Conservation (phyloP, 768 basidiomycete genomes). For the Collybia nuda region DNA sequence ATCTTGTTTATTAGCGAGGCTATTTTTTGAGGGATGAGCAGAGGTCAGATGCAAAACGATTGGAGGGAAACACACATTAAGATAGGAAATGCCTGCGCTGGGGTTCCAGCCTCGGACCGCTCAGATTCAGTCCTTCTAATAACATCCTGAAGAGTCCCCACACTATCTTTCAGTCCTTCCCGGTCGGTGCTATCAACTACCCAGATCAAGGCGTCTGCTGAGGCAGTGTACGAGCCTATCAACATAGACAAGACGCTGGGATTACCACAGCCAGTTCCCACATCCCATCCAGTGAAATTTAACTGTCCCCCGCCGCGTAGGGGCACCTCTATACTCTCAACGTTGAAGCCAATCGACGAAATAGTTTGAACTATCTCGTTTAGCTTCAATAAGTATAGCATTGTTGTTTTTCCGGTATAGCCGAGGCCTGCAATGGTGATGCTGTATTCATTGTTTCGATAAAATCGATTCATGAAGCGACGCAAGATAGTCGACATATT, state of each 20-base stretch:
- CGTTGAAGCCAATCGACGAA: constrained; percentile 51
- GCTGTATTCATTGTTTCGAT: constrained; percentile 9
- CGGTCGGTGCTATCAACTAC: constrained; percentile 59
- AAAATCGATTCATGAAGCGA: constrained; percentile 29
- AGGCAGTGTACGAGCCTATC: constrained; percentile 16
- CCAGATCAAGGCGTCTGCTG: constrained; percentile 60
- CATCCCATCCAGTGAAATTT: constrained; percentile 61
- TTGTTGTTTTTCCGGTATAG: constrained; percentile 43
- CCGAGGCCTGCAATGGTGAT: constrained; percentile 37
- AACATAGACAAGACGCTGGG: constrained; percentile 35
- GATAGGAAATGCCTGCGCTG: constrained; percentile 16
- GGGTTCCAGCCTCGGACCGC: neutral
- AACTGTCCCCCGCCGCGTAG: constrained; percentile 29
- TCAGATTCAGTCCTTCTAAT: constrained; percentile 20
- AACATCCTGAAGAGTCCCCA: constrained; percentile 44
- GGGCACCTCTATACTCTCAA: constrained; percentile 48
- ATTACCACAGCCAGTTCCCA: constrained; percentile 52
- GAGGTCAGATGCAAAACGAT: constrained; percentile 21
- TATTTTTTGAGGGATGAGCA: constrained; percentile 10
- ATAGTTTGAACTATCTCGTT: constrained; percentile 37
- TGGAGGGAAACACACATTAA: constrained; percentile 30
- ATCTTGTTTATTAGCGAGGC: constrained; percentile 66
- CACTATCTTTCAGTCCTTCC: constrained; percentile 49
- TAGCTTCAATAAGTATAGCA: constrained; percentile 43
- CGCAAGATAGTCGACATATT: constrained; percentile 12